Evolutionary conservation across 352 stramenopile genomes (phyloP), one percentile per base, ranked within the genome.

Genomic region (Albugo candida): DNA sequence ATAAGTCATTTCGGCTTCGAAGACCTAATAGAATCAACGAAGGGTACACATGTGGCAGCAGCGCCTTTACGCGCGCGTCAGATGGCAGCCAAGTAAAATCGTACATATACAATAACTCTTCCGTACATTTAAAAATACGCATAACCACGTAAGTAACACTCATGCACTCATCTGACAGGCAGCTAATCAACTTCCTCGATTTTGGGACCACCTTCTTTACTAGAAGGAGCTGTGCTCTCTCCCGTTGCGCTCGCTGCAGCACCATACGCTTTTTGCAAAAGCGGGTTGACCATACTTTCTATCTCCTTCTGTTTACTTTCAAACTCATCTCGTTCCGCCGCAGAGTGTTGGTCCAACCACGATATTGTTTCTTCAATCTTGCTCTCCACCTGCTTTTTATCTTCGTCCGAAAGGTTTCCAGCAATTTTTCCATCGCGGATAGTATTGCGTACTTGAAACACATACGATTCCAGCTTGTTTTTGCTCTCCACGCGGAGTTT

Each of bases 331-430:
- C 93, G 81, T 56, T 81, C 69, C 51, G 83, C 74, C 17, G 56
- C 55, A 17, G 47, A 44, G 59, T 97, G 92, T 38, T 93, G 83
- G 54, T 98, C 94, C 36, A 99, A 76, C 95, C 94, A 99, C 55
- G 97, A 89, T 51, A 98, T 78, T 18, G 81, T 83, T 61, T 98
- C 93, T 17, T 97, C 92, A 36, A 98, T 87, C 54, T 94, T 89
- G 54, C 94, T 81, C 19, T 82, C 61, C 14, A 80, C 59, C 3
- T 45, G 54, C 52, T 83, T 76, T 58, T 82, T 91, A 61, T 97
- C 85, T 38, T 76, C 81, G 42, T 88, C 78, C 18, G 62, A 68
- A 47, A 98, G 83, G 65, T 97, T 95, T 52, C 84, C 84, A 48
- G 80, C 70, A 37, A 97, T 52, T 64, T 97, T 93, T 51, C 97